phyloP scores from a whole-genome alignment of 1,139 yeast species.

The Geotrichum phurueaensis region DNA sequence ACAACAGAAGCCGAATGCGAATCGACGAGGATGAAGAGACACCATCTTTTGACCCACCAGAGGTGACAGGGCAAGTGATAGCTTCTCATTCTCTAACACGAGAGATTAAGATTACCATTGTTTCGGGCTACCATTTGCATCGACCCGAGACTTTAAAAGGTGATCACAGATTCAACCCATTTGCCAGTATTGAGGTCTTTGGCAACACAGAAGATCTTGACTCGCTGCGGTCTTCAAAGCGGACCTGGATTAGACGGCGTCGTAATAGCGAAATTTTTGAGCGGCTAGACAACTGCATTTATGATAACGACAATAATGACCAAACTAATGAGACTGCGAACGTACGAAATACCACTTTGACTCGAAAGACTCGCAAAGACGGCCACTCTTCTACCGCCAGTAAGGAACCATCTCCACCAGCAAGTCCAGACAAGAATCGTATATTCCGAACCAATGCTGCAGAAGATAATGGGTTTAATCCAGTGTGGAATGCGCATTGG shows the following conservation, averaged over 20 bases:
- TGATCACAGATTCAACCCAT: conserved; percentile 49
- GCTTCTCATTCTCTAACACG: neutral
- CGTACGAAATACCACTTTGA: neutral
- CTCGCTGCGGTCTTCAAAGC: neutral
- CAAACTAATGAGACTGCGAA: neutral
- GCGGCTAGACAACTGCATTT: conserved; percentile 9
- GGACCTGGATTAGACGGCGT: conserved; percentile 7
- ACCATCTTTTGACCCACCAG: neutral
- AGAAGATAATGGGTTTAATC: conserved; percentile 73
- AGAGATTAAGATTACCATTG: conserved; percentile 42
- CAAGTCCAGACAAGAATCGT: neutral
- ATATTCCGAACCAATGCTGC: conserved; percentile 39
- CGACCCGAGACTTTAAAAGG: conserved; percentile 48
- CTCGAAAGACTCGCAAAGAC: neutral
- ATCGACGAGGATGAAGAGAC: conserved; percentile 2
- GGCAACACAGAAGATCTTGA: conserved; percentile 34
- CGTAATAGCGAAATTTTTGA: conserved; percentile 19
- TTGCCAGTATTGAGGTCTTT: conserved; percentile 50
- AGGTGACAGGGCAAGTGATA: conserved; percentile 3
- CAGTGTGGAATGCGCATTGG: conserved; percentile 63
- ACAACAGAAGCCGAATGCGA: neutral
- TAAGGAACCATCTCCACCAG: neutral
- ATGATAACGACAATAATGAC: neutral
- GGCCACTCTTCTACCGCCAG: neutral
- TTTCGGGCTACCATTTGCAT: conserved; percentile 85